Evolutionary conservation across 495 filamentous ascomycete species (phyloP).

Genomic region (Paragyromitra xinjiangensis): DNA sequence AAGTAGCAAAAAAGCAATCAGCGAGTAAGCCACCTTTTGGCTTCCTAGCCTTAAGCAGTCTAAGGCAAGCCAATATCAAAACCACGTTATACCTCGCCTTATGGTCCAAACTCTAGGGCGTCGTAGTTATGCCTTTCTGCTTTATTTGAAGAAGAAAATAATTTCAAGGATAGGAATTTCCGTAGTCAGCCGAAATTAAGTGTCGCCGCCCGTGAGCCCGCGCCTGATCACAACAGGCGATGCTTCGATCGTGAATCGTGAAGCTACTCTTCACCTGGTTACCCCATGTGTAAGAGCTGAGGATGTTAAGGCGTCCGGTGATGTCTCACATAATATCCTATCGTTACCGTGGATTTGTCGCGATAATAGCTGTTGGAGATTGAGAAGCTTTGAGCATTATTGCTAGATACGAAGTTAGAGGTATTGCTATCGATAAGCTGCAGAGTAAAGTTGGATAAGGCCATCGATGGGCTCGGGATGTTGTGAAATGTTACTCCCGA

Average conservation of each 20-base stretch:
- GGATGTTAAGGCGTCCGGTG: background rate
- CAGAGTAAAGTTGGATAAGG: background rate
- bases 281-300: background rate
- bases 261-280: background rate
- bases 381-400: background rate
- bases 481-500: background rate
- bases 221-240: background rate
- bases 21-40: background rate
- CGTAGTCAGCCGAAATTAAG: background rate
- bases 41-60: background rate
- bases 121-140: background rate
- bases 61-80: constrained; percentile 1
- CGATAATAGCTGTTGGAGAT: background rate
- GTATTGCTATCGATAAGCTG: background rate
- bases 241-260: background rate
- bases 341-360: background rate
- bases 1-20: constrained; percentile 12
- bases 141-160: background rate
- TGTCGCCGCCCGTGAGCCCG: background rate
- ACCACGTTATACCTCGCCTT: background rate
- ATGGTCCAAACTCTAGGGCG: background rate
- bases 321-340: constrained; percentile 7
- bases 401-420: background rate
- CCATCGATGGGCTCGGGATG: background rate
- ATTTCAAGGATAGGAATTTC: background rate